Percentiles rank a stretch among this genome's conserved stretches.
Evolutionary conservation across 2,329 filamentous ascomycete genomes (phyloP).

Genomic region (Corniculantispora saksenae): DNA sequence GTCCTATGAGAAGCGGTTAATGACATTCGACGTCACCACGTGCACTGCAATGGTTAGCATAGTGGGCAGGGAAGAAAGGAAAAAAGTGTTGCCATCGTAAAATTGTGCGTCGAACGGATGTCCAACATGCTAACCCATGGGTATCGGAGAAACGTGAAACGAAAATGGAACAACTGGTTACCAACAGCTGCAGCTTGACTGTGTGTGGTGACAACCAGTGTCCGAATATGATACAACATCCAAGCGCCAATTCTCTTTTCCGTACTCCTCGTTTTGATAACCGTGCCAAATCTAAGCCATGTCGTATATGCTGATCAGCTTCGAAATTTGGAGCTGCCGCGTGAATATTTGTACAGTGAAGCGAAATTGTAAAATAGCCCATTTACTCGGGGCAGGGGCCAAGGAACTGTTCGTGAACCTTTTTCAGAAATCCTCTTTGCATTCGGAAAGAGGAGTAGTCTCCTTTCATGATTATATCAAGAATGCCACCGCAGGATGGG

Average conservation of each 20-base stretch:
- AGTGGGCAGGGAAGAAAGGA: slow-evolving; percentile 1
- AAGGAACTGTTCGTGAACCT: slow-evolving; percentile 48
- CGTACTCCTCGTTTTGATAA: slow-evolving; percentile 5
- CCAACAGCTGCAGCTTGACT: not conserved
- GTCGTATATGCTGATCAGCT: slow-evolving; percentile 1
- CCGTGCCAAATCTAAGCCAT: slow-evolving; percentile 2
- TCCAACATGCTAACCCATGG: slow-evolving; percentile 18
- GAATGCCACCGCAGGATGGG: slow-evolving; percentile 46
- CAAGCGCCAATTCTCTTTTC: slow-evolving; percentile 9
- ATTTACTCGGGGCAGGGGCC: slow-evolving; percentile 35
- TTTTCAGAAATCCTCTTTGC: slow-evolving; percentile 65
- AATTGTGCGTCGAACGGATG: slow-evolving; percentile 8
- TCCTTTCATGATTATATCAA: slow-evolving; percentile 72
- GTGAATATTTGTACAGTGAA: slow-evolving; percentile 10
- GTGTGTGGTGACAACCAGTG: not conserved
- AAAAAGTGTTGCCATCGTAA: slow-evolving; percentile 4
- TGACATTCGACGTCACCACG: slow-evolving; percentile 17
- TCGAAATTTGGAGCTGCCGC: not conserved
- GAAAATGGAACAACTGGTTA: not conserved
- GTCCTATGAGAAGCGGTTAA: slow-evolving; percentile 1
- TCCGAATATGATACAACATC: slow-evolving; percentile 3
- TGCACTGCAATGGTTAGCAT: slow-evolving; percentile 35
- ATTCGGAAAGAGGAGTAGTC: slow-evolving; percentile 74
- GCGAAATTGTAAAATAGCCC: slow-evolving; percentile 1
- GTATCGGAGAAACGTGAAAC: slow-evolving; percentile 13